These are phyloP conservation scores for Cryomyces minteri DNA, from an alignment of 495 filamentous ascomycete species.

Conservation along the genomic window DNA sequence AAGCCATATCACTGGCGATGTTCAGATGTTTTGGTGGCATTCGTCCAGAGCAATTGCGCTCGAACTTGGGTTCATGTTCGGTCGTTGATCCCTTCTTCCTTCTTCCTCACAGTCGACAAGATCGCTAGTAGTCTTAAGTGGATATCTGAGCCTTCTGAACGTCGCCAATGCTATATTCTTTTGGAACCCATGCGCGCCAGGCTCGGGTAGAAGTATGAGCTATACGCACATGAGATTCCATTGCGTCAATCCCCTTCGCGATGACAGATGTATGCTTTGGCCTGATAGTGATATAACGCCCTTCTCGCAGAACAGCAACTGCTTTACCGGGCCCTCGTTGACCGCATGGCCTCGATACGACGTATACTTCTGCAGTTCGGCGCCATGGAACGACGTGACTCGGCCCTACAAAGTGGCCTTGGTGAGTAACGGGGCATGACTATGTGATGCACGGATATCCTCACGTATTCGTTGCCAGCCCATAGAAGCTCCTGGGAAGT, in stretches of 20 bases:
- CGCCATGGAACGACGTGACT: conserved; percentile 67
- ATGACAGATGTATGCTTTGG: conserved; percentile 69
- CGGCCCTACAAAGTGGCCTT: conserved; percentile 35
- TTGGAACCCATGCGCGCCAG: neutral
- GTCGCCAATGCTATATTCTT: neutral
- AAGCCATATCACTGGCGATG: too few species aligned
- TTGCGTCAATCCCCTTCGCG: conserved; percentile 56
- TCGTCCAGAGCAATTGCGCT: too few species aligned
- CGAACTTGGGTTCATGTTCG: too few species aligned
- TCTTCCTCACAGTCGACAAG: too few species aligned
- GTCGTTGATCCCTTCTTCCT: too few species aligned
- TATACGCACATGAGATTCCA: conserved; percentile 59
- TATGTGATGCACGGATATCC: conserved; percentile 10
- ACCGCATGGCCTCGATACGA: conserved; percentile 53
- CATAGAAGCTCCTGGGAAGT: conserved; percentile 75
- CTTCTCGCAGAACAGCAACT: conserved; percentile 71
- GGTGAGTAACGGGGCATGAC: neutral
- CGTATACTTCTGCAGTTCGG: conserved; percentile 61
- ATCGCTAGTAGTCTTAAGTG: too few species aligned
- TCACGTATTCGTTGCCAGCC: conserved; percentile 77
- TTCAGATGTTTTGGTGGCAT: too few species aligned
- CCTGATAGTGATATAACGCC: conserved; percentile 66
- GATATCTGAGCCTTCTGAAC: too few species aligned
- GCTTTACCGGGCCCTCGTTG: conserved; percentile 52
- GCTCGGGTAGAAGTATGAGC: neutral